Conservation (phyloP, 164 flowering plant species). For the Echeveria elegans region DNA sequence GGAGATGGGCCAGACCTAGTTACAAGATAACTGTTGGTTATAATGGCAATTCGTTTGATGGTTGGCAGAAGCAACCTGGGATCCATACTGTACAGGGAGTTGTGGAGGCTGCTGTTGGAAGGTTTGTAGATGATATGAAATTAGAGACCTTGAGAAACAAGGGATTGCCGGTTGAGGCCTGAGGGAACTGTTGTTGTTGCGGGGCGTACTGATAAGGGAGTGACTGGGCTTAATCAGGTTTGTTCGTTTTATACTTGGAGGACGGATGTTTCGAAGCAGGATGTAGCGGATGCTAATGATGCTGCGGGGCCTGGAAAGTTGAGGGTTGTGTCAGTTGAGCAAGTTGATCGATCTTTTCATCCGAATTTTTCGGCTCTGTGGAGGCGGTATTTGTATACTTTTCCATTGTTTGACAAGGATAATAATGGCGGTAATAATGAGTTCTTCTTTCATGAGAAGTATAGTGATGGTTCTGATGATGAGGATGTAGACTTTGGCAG, state of each 20-base stretch:
- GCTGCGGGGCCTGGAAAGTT: constrained; percentile 59
- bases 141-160: constrained; percentile 48
- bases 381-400: constrained; percentile 86
- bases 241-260: constrained; percentile 97
- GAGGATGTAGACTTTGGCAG: constrained; percentile 4
- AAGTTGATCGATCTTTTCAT: constrained; percentile 87
- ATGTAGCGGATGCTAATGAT: constrained; percentile 56
- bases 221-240: constrained; percentile 82
- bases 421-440: background rate
- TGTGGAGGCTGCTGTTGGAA: constrained; percentile 66
- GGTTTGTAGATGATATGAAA: constrained; percentile 80
- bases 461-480: constrained; percentile 14
- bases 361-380: constrained; percentile 94
- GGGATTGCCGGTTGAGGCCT: constrained; percentile 64
- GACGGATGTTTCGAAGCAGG: constrained; percentile 49
- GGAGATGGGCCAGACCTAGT: constrained; percentile 77
- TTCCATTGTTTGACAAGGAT: constrained; percentile 43
- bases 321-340: constrained; percentile 46
- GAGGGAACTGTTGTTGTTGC: constrained; percentile 73
- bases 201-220: constrained; percentile 98
- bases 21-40: constrained; percentile 74
- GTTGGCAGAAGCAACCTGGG: constrained; percentile 98
- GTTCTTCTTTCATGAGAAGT: constrained; percentile 11
- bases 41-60: constrained; percentile 81
- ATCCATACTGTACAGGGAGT: constrained; percentile 74